phyloP scores from a whole-genome alignment of 2,329 filamentous ascomycete species.

The Mollisia scopiformis region DNA sequence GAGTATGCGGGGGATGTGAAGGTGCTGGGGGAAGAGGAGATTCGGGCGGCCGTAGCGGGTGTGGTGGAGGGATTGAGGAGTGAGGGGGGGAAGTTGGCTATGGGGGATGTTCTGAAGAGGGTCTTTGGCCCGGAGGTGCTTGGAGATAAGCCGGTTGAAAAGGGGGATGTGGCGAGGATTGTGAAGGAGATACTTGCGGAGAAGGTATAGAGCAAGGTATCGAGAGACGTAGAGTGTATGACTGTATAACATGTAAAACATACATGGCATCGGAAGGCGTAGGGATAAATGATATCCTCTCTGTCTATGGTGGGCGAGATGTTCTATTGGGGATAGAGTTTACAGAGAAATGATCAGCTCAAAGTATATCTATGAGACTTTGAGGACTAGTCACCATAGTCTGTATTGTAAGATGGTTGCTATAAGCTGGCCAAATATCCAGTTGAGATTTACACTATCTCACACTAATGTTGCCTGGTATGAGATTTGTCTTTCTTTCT shows the following conservation, averaged over 20 bases:
- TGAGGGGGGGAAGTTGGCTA: conserved; percentile 45
- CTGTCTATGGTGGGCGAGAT: neutral
- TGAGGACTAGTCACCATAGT: neutral
- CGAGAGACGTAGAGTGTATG: neutral
- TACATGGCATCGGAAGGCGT: neutral
- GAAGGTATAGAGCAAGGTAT: neutral
- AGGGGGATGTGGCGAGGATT: conserved; percentile 59
- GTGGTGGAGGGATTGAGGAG: conserved; percentile 54
- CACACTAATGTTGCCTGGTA: too few relatives aligned
- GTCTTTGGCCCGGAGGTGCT: conserved; percentile 56
- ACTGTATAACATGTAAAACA: conserved; percentile 1
- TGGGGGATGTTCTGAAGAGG: conserved; percentile 66
- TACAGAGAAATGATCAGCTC: too few relatives aligned
- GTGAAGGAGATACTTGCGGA: conserved; percentile 54
- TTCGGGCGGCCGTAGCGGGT: conserved; percentile 54
- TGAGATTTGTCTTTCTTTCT: too few relatives aligned
- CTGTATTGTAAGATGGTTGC: too few relatives aligned
- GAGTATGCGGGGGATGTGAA: conserved; percentile 65
- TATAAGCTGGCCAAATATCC: too few relatives aligned
- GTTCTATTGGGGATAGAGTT: neutral
- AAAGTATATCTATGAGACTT: neutral
- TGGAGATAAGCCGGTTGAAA: conserved; percentile 67
- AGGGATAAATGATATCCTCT: neutral
- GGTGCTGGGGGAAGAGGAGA: conserved; percentile 59
- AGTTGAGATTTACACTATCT: too few relatives aligned